Percentiles rank a stretch among this genome's conserved stretches.
Conservation (phyloP, 805 yeast genomes). For the Cephaloascus fragrans region DNA sequence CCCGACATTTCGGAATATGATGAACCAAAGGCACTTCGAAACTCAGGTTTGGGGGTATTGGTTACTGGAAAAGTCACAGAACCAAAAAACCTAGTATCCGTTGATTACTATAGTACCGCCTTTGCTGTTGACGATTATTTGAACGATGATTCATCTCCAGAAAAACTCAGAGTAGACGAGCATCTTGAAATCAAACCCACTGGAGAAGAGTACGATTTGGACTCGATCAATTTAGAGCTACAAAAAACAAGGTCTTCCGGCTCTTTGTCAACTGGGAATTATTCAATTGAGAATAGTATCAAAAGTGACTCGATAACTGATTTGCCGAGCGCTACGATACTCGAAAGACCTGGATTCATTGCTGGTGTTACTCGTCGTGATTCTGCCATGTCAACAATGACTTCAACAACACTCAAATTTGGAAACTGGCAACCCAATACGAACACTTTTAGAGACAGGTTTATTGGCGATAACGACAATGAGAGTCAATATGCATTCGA, state of each 20-base stretch:
- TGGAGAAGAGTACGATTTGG: not conserved
- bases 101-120: conserved; percentile 17
- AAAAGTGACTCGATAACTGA: not conserved
- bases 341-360: not conserved
- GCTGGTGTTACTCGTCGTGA: not conserved
- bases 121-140: conserved; percentile 22
- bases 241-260: conserved; percentile 7
- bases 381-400: conserved; percentile 8
- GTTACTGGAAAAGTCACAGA: not conserved
- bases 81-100: conserved; percentile 12
- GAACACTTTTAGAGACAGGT: conserved; percentile 34
- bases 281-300: conserved; percentile 6
- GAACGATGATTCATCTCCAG: conserved; percentile 7
- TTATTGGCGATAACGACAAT: conserved; percentile 32
- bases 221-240: conserved; percentile 3
- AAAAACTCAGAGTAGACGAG: no score
- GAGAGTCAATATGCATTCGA: conserved; percentile 10
- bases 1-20: conserved; percentile 3
- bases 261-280: conserved; percentile 10
- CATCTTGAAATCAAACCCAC: not conserved
- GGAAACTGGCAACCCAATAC: conserved; percentile 58
- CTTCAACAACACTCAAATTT: conserved; percentile 23
- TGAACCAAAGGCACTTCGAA: no score
- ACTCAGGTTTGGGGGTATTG: not conserved
- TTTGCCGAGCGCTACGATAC: not conserved